Evolutionary conservation across 2,329 filamentous ascomycete genomes (phyloP), one percentile per base, ranked within the genome.

Genomic region (Xylaria sp.): DNA sequence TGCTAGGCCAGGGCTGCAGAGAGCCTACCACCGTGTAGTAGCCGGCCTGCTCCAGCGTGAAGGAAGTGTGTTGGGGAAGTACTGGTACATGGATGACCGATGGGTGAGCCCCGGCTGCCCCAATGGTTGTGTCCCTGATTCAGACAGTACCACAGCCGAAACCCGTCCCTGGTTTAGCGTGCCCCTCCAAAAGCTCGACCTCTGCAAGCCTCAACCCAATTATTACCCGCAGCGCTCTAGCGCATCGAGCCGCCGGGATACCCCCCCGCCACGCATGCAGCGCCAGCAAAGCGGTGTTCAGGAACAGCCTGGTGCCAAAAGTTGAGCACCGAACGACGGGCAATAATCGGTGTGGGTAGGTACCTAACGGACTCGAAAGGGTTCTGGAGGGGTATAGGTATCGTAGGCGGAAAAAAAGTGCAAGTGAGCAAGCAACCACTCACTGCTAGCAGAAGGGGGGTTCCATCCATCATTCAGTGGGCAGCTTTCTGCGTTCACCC

Each of bases 61-160:
- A 46, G 58, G 45, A 56, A 52, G n/a, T 43, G 66, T 73, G 76
- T 78, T 78, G 76, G 75, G 76, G 65, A 65, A 65, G 76, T 78
- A 78, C 72, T 72, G 67, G 74, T 76, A 78, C 76, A 63, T 23
- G 34, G 48, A 56, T 52, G 53, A 15, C 34, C n/a, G 20, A 15
- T 39, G 36, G 36, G 15, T 39, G 32, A 34, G 15, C n/a, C 57
- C 66, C 70, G 64, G 68, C 30, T 71, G 72, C 73, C 75, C 76
- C 76, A 77, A 77, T 72, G 73, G 72, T 76, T 77, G 76, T 73
- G 73, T 60, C 23, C 66, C 28, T 46, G 41, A 48, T 43, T 23
- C 34, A 61, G 52, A 28, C 62, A 68, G 70, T 73, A 68, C 60
- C 50, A 57, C 64, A 65, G 64, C 68, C 72, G 68, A 69, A 71